A percentile compares a stretch with the other conserved stretches of the same genome.
Evolutionary conservation across 768 basidiomycete genomes (phyloP).

Genomic region (Hericium coralloides): DNA sequence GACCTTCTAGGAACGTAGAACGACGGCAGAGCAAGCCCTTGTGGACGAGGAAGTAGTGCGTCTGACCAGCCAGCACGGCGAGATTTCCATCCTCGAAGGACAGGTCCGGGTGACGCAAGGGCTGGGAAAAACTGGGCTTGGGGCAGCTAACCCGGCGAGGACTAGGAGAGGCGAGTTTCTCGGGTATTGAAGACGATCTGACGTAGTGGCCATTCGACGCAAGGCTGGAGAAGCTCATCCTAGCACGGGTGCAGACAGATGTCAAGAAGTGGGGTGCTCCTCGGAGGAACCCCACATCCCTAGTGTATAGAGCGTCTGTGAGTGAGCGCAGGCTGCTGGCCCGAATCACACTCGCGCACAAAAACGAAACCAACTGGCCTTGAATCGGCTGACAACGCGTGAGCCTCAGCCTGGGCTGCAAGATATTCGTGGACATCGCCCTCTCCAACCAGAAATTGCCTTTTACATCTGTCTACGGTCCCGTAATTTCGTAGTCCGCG

Average conservation of each 20-base stretch:
- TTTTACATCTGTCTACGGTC: too few relatives aligned
- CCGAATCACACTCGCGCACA: too few relatives aligned
- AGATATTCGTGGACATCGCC: too few relatives aligned
- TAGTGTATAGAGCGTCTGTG: too few relatives aligned
- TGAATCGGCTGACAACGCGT: too few relatives aligned
- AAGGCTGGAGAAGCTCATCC: constrained; percentile 3
- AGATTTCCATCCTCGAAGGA: constrained; percentile 67
- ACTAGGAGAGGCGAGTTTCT: not conserved
- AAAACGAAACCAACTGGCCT: too few relatives aligned
- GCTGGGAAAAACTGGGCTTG: not conserved
- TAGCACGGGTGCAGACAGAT: not conserved
- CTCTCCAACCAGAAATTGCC: too few relatives aligned
- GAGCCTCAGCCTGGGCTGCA: too few relatives aligned
- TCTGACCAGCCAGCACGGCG: constrained; percentile 44
- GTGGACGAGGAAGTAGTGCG: constrained; percentile 60
- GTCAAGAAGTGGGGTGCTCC: too few relatives aligned
- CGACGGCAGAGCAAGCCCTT: constrained; percentile 56
- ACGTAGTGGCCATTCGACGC: constrained; percentile 13
- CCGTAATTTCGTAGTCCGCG: too few relatives aligned
- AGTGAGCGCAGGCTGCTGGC: too few relatives aligned
- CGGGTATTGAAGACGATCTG: not conserved
- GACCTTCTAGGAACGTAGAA: constrained; percentile 39
- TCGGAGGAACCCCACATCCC: too few relatives aligned
- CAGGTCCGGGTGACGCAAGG: constrained; percentile 37
- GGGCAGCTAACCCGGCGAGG: constrained; percentile 12